Evolutionary conservation across 2,329 filamentous ascomycete species (phyloP).

Genomic region (Fusarium marasasianum): DNA sequence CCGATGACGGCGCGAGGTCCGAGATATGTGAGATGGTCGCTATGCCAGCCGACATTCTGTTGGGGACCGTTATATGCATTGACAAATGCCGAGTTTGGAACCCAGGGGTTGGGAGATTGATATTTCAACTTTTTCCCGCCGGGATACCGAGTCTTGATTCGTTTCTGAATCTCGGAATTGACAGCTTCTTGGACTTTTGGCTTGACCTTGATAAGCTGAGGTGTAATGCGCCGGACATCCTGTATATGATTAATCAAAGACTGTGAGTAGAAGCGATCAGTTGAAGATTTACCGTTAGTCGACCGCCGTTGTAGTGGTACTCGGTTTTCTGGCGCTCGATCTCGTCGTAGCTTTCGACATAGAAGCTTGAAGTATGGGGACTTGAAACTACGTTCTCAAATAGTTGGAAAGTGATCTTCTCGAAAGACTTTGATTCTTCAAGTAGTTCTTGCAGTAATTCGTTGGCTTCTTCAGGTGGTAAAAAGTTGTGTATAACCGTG

Average conservation of each 20-base stretch:
- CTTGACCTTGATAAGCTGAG: conserved; percentile 76
- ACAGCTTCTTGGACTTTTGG: conserved; percentile 77
- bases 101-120: conserved; percentile 79
- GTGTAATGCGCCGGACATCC: conserved; percentile 81
- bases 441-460: conserved; percentile 79
- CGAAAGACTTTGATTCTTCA: conserved; percentile 75
- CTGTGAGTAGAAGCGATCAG: background rate
- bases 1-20: conserved; percentile 90
- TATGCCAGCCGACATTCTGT: conserved; percentile 90
- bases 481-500: conserved; percentile 91
- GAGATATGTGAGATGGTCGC: conserved; percentile 91
- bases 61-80: conserved; percentile 89
- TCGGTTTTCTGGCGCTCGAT: conserved; percentile 75
- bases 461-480: conserved; percentile 77
- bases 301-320: conserved; percentile 86
- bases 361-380: conserved; percentile 86
- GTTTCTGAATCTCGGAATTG: conserved; percentile 77
- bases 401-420: conserved; percentile 79
- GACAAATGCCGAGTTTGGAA: conserved; percentile 89
- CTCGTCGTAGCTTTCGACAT: conserved; percentile 79
- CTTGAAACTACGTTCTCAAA: conserved; percentile 89
- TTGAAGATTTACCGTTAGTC: conserved; percentile 62
- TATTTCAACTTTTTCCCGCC: conserved; percentile 77
- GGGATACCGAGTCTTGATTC: conserved; percentile 76
- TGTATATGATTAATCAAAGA: conserved; percentile 42